Evolutionary conservation across 208 protist genomes (phyloP), one percentile per base, ranked within the genome.

Genomic region (Trypanosoma cruzi): DNA sequence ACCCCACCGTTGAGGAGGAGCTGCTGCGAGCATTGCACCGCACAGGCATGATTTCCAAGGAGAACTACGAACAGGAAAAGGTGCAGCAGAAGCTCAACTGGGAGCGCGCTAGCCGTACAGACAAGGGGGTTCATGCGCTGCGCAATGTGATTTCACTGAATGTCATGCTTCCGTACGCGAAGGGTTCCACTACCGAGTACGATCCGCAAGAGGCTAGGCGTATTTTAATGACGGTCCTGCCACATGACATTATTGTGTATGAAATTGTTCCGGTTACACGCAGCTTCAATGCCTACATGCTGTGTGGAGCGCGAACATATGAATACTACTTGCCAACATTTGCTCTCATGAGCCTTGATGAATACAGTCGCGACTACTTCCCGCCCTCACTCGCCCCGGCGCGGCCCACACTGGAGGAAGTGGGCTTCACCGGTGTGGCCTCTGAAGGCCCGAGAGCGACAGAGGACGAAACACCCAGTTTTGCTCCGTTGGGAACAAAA

Each of bases 271-370:
- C 88, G 14, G 86, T 91, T 29, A 98, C 90, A 26, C 88, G 90
- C 48, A 90, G 83, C 71, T 99, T 98, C 69, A 97, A 98, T 72
- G 80, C 94, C 48, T 98, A 98, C 84, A 92, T 96, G 56, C 75
- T 75, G 73, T 98, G 94, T 64, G 85, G 86, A 16, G 62, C 80
- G 7, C 88, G 98, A 18, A 77, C 73, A 42, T 99, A 99, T 71
- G 88, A 98, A 75, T 99, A 99, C 71, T 87, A 98, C 32, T 71
- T 98, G n/a, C 98, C 98, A 2, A 98, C 93, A 3, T 96, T 91
- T 70, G 80, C 86, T 4, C 82, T 99, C 36, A 93, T 94, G 77
- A 59, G 73, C 7, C 28, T 34, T 22, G 68, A 75, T 32, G 87
- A 85, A 36, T 94, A 94, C 73, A 50, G 61, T 28, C 29, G 53